Conservation (phyloP, 2,329 filamentous ascomycete species). For the Talaromyces atroroseus region DNA sequence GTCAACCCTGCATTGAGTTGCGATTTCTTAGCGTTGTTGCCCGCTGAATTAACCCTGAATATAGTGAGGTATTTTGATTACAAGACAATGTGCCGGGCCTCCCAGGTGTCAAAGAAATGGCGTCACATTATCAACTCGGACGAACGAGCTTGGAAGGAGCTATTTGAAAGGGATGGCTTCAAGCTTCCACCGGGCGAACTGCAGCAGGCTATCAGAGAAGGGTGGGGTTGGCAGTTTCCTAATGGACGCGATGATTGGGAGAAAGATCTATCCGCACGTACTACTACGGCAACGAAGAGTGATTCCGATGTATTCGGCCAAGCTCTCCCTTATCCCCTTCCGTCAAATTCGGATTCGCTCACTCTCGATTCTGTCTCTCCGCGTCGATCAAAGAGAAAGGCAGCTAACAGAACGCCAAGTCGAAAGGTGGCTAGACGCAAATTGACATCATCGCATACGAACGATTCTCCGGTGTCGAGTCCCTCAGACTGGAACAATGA, state of each 20-base stretch:
- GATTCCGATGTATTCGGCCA: constrained; percentile 33
- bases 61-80: constrained; percentile 82
- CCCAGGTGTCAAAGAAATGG: constrained; percentile 94
- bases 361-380: constrained; percentile 19
- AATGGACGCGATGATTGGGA: constrained; percentile 70
- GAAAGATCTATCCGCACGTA: constrained; percentile 58
- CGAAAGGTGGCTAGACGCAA: constrained; percentile 56
- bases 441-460: constrained; percentile 33
- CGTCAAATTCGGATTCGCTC: constrained; percentile 23
- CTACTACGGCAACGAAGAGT: constrained; percentile 19
- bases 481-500: constrained; percentile 44
- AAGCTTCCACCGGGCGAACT: constrained; percentile 73
- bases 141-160: constrained; percentile 91
- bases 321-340: constrained; percentile 12
- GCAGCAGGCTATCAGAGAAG: constrained; percentile 77
- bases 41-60: constrained; percentile 79
- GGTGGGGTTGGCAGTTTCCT: constrained; percentile 97
- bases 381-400: constrained; percentile 45
- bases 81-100: constrained; percentile 78
- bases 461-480: constrained; percentile 34
- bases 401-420: constrained; percentile 38
- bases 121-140: constrained; percentile 84
- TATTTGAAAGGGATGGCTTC: constrained; percentile 82
- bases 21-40: constrained; percentile 80
- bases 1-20: constrained; percentile 94